These are phyloP conservation scores for Xylaria sp. DNA, from an alignment of 2,329 filamentous ascomycete species.

Conservation along the genomic window DNA sequence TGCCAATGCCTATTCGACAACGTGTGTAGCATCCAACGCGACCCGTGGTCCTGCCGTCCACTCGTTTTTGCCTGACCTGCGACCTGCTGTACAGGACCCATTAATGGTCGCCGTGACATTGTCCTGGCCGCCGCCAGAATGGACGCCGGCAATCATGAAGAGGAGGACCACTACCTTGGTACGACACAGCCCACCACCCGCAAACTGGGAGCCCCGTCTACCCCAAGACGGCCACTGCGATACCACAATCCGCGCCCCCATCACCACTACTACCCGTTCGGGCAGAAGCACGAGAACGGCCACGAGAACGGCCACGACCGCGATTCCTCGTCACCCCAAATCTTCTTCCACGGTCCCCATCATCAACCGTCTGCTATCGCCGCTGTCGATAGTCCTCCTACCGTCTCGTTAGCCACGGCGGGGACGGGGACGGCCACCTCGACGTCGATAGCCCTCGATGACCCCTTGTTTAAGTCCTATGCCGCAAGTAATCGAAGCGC, in stretches of 20 bases:
- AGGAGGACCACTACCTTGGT: constrained; percentile 53
- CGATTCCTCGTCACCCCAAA: constrained; percentile 31
- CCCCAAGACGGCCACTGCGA: constrained; percentile 44
- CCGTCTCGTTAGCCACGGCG: constrained; percentile 27
- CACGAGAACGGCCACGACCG: constrained; percentile 36
- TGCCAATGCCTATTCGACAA: constrained; percentile 39
- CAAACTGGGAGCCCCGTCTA: constrained; percentile 48
- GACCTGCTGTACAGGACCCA: constrained; percentile 35
- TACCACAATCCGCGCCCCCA: constrained; percentile 45
- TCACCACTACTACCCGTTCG: constrained; percentile 36
- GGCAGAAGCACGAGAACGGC: constrained; percentile 33
- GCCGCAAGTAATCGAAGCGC: constrained; percentile 52
- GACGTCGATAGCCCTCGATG: constrained; percentile 28
- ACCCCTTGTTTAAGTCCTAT: constrained; percentile 50
- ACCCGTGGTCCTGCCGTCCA: constrained; percentile 37
- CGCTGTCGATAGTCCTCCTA: constrained; percentile 31
- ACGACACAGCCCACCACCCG: constrained; percentile 50
- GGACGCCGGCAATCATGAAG: constrained; percentile 59
- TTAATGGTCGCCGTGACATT: constrained; percentile 50
- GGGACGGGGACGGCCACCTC: constrained; percentile 12
- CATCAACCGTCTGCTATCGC: constrained; percentile 38
- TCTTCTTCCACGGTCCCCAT: constrained; percentile 35
- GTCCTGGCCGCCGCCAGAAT: constrained; percentile 54
- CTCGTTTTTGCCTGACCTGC: constrained; percentile 38
- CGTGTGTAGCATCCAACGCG: constrained; percentile 38